Evolutionary conservation across 345 rosid genomes (phyloP).

Genomic region (Populus deltoides): DNA sequence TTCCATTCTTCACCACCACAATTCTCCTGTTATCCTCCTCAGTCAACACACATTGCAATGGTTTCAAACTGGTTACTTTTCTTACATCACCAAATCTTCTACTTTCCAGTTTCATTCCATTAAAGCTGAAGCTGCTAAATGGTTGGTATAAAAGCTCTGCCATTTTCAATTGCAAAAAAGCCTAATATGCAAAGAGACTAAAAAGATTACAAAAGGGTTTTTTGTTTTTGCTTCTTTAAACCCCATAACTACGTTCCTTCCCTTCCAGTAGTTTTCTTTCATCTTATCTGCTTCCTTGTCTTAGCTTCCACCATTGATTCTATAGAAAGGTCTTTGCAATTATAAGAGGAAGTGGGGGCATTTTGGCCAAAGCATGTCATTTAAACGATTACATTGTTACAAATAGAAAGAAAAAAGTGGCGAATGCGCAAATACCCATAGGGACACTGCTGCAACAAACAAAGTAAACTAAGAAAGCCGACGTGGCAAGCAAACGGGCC

Average conservation of each 20-base stretch:
- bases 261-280: not conserved
- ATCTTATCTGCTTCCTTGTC: slow-evolving; percentile 12
- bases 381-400: not conserved
- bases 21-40: slow-evolving; percentile 34
- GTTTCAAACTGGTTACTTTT: slow-evolving; percentile 15
- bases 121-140: slow-evolving; percentile 28
- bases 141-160: slow-evolving; percentile 25
- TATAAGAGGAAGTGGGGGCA: not conserved
- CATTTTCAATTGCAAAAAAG: slow-evolving; percentile 18
- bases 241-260: not conserved
- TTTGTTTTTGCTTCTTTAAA: not conserved
- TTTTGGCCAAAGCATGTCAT: not conserved
- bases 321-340: too few relatives aligned
- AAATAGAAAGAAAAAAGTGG: not conserved
- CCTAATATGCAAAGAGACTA: not conserved
- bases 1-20: slow-evolving; percentile 44
- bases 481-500: not conserved
- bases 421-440: not conserved
- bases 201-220: too few relatives aligned
- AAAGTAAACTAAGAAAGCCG: not conserved
- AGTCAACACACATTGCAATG: slow-evolving; percentile 31
- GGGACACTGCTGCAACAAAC: not conserved
- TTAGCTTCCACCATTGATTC: slow-evolving; percentile 1
- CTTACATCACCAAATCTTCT: slow-evolving; percentile 10
- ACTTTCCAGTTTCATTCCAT: slow-evolving; percentile 12